A percentile compares a stretch with the other conserved stretches of the same genome.
These are phyloP conservation scores for Entelexis sorbosivorans DNA, from an alignment of 1,139 yeast genomes.

Conservation along the genomic window DNA sequence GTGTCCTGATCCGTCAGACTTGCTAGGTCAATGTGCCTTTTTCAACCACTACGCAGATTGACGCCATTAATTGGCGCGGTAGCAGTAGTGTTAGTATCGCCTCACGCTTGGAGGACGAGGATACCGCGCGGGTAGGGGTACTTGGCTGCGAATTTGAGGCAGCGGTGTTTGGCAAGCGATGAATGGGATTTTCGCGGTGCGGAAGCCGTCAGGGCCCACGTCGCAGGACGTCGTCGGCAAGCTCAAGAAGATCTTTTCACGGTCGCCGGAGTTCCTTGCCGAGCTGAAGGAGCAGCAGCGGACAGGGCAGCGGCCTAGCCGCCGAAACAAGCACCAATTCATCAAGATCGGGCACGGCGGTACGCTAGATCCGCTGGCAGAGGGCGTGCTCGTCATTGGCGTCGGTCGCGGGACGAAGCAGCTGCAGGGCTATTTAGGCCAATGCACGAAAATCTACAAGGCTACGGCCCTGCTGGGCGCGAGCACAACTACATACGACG, in stretches of 20 bases:
- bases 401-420: slow-evolving; percentile 82
- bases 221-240: slow-evolving; percentile 62
- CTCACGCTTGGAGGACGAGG: too few relatives aligned
- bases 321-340: slow-evolving; percentile 32
- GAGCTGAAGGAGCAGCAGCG: slow-evolving; percentile 34
- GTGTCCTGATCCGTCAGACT: too few relatives aligned
- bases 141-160: neutral
- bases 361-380: slow-evolving; percentile 87
- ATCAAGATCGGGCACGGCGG: slow-evolving; percentile 98
- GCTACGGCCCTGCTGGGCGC: slow-evolving; percentile 80
- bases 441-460: slow-evolving; percentile 59
- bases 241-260: slow-evolving; percentile 52
- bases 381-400: slow-evolving; percentile 86
- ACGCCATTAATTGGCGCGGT: too few relatives aligned
- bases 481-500: slow-evolving; percentile 87
- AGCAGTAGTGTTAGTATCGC: too few relatives aligned
- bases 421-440: slow-evolving; percentile 56
- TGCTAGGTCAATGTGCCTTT: too few relatives aligned
- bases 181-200: slow-evolving; percentile 79
- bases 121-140: neutral
- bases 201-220: slow-evolving; percentile 56
- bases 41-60: too few relatives aligned
- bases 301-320: neutral
- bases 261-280: slow-evolving; percentile 39
- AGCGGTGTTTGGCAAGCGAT: slow-evolving; percentile 5